Conservation (phyloP, 2,329 filamentous ascomycete species). For the Ophiostoma piceae region DNA sequence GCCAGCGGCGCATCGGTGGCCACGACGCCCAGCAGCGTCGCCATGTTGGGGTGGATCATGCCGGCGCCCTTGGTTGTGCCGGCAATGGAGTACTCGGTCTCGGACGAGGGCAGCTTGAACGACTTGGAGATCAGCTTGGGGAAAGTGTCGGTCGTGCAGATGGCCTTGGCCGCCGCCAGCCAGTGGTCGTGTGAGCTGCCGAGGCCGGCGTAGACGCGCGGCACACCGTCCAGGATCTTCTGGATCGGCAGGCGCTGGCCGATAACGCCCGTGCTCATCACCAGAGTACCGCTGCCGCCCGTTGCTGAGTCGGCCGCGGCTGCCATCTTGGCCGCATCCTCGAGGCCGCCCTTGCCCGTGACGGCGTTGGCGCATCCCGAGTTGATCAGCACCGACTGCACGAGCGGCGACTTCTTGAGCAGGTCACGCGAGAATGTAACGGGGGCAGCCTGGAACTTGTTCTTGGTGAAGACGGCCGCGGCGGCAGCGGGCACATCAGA, state of each 20-base stretch:
- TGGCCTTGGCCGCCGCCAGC: slow-evolving; percentile 79
- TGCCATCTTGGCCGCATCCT: slow-evolving; percentile 85
- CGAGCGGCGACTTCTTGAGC: slow-evolving; percentile 60
- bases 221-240: slow-evolving; percentile 81
- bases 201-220: slow-evolving; percentile 65
- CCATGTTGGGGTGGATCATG: slow-evolving; percentile 99
- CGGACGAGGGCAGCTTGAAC: slow-evolving; percentile 73
- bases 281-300: slow-evolving; percentile 58
- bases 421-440: slow-evolving; percentile 78
- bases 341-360: slow-evolving; percentile 80
- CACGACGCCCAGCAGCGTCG: slow-evolving; percentile 84
- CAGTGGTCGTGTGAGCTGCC: slow-evolving; percentile 76
- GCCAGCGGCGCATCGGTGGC: slow-evolving; percentile 85
- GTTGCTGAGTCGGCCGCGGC: slow-evolving; percentile 63
- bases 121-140: slow-evolving; percentile 84
- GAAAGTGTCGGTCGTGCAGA: slow-evolving; percentile 98
- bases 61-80: slow-evolving; percentile 97
- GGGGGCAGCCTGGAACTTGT: slow-evolving; percentile 95
- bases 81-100: slow-evolving; percentile 75
- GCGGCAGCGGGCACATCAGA: slow-evolving; percentile 82
- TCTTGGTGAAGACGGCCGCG: slow-evolving; percentile 93
- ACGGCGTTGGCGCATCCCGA: slow-evolving; percentile 97
- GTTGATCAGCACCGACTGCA: slow-evolving; percentile 84
- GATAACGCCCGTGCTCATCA: slow-evolving; percentile 98
- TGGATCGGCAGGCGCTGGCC: slow-evolving; percentile 87